Percentiles rank a stretch among this genome's conserved stretches.
Conservation (phyloP, 2,329 filamentous ascomycete species). For the Scedosporium boydii region DNA sequence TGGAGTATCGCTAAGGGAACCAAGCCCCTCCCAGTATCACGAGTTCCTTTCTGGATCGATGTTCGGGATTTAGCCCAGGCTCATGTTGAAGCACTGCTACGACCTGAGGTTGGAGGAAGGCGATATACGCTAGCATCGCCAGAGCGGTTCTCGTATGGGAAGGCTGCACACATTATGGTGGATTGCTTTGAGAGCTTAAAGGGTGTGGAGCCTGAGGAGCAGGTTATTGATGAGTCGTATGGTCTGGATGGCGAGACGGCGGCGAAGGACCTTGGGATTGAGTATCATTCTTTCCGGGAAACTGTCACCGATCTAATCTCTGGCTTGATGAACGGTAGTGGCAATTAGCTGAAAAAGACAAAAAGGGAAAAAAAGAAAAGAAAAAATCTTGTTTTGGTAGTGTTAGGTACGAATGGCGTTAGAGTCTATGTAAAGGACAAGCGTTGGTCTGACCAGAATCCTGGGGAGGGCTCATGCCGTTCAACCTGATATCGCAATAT, state of each 20-base stretch:
- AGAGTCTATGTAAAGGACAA: too few relatives aligned
- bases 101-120: constrained; percentile 24
- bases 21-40: constrained; percentile 25
- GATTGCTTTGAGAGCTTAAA: constrained; percentile 28
- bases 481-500: too few relatives aligned
- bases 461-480: too few relatives aligned
- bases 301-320: constrained; percentile 25
- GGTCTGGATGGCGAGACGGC: constrained; percentile 32
- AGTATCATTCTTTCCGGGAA: constrained; percentile 24
- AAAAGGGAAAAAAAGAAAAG: too few relatives aligned
- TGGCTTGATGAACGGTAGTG: too few relatives aligned
- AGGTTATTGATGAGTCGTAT: constrained; percentile 25
- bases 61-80: constrained; percentile 34
- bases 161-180: constrained; percentile 31
- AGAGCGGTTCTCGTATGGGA: constrained; percentile 34
- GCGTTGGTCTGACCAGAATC: too few relatives aligned
- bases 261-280: constrained; percentile 26
- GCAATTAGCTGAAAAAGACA: too few relatives aligned
- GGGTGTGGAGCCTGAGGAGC: constrained; percentile 22
- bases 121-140: constrained; percentile 29
- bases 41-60: constrained; percentile 35
- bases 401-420: too few relatives aligned
- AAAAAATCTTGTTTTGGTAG: too few relatives aligned
- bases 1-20: constrained; percentile 28
- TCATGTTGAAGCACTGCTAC: constrained; percentile 31